These are phyloP conservation scores for Candida qinlingensis DNA, from an alignment of 805 yeast species.

Conservation along the genomic window DNA sequence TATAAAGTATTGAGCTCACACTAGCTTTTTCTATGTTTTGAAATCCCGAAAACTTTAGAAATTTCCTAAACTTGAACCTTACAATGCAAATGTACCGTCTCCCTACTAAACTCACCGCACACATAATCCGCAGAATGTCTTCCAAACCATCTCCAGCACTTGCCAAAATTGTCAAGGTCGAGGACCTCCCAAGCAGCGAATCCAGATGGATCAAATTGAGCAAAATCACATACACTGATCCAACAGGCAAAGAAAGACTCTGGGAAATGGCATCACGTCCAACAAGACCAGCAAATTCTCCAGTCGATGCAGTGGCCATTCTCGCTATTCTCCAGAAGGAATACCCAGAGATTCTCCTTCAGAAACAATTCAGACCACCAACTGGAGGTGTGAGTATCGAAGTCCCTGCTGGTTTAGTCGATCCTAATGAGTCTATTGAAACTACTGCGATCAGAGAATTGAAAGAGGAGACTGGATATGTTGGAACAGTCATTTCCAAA, in stretches of 20 bases:
- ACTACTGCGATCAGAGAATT: conserved; percentile 84
- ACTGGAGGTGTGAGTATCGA: conserved; percentile 84
- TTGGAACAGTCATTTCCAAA: conserved; percentile 52
- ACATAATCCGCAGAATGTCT: conserved; percentile 7
- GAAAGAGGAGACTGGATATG: conserved; percentile 88
- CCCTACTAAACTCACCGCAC: neutral
- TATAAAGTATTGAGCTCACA: no score
- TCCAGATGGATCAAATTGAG: conserved; percentile 67
- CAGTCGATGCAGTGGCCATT: conserved; percentile 88
- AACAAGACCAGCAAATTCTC: conserved; percentile 28
- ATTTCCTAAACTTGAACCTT: no score
- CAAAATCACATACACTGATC: conserved; percentile 66
- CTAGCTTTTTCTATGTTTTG: no score
- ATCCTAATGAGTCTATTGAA: conserved; percentile 72
- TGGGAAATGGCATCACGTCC: conserved; percentile 83
- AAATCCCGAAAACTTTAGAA: no score
- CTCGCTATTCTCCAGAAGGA: conserved; percentile 60
- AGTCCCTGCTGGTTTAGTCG: conserved; percentile 93
- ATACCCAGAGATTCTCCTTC: conserved; percentile 44
- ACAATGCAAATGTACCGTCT: no score
- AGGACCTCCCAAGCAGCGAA: conserved; percentile 33
- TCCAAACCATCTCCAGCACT: conserved; percentile 31
- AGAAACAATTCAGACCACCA: conserved; percentile 93
- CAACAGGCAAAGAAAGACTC: conserved; percentile 60
- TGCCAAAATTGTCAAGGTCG: conserved; percentile 28